Conservation (phyloP, 805 yeast genomes). For the Scheffersomyces coipomensis region DNA sequence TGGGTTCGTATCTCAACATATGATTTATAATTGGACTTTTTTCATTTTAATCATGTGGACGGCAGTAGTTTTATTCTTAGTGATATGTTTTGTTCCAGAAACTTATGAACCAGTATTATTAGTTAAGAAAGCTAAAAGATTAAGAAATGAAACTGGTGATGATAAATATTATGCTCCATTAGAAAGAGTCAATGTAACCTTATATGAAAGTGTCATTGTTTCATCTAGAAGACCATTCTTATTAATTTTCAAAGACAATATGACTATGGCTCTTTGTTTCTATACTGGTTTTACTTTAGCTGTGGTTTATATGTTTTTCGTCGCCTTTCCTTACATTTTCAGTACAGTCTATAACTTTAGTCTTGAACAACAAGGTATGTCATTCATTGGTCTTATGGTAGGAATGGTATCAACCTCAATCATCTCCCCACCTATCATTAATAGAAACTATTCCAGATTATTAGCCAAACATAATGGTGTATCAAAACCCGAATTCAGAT, state of each 20-base stretch:
- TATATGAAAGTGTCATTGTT: slow-evolving; percentile 15
- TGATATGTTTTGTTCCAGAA: slow-evolving; percentile 24
- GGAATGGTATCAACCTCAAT: slow-evolving; percentile 35
- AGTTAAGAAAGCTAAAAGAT: slow-evolving; percentile 20
- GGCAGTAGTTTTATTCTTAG: slow-evolving; percentile 13
- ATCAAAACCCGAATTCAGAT: slow-evolving; percentile 73
- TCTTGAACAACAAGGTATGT: slow-evolving; percentile 22
- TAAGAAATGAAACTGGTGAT: slow-evolving; percentile 35
- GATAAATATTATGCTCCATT: slow-evolving; percentile 37
- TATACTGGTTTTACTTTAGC: slow-evolving; percentile 47
- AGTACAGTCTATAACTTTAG: slow-evolving; percentile 35
- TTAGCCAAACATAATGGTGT: slow-evolving; percentile 38
- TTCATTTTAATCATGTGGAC: slow-evolving; percentile 24
- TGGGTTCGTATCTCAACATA: slow-evolving; percentile 20
- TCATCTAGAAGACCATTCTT: slow-evolving; percentile 22
- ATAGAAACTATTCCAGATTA: slow-evolving; percentile 25
- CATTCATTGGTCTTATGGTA: slow-evolving; percentile 32
- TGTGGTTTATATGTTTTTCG: slow-evolving; percentile 39
- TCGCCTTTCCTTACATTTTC: slow-evolving; percentile 39
- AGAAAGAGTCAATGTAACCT: slow-evolving; percentile 22
- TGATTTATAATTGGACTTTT: slow-evolving; percentile 25
- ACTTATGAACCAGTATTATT: slow-evolving; percentile 26
- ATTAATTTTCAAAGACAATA: slow-evolving; percentile 23
- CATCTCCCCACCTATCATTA: slow-evolving; percentile 23
- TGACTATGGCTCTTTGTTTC: slow-evolving; percentile 28